Evolutionary conservation across 192 early-diverging fungal species (phyloP).

Genomic region (Helicostylum pulchrum): DNA sequence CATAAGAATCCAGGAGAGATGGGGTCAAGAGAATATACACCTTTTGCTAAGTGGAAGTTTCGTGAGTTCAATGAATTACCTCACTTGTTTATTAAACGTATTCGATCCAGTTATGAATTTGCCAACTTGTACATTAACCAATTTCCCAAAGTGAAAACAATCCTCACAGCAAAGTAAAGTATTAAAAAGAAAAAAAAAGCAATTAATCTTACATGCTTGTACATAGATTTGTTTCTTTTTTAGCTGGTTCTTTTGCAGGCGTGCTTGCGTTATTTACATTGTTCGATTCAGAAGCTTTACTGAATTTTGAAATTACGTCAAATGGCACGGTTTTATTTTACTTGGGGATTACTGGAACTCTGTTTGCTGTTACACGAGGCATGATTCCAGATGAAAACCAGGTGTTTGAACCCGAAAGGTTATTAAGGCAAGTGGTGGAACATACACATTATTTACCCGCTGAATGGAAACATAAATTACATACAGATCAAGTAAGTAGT

Average conservation of each 20-base stretch:
- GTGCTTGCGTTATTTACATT: conserved; percentile 79
- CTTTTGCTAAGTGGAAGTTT: conserved; percentile 88
- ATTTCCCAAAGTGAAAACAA: conserved; percentile 82
- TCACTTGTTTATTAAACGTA: conserved; percentile 77
- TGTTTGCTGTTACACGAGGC: conserved; percentile 75
- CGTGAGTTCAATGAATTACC: conserved; percentile 98
- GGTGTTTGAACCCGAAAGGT: conserved; percentile 76
- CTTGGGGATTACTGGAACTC: conserved; percentile 81
- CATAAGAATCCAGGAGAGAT: conserved; percentile 80
- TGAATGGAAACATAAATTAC: conserved; percentile 78
- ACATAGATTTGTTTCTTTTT: conserved; percentile 79
- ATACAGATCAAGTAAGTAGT: conserved; percentile 69
- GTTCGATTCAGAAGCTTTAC: conserved; percentile 81
- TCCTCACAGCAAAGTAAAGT: conserved; percentile 65
- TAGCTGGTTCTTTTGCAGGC: conserved; percentile 85
- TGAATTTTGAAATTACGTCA: conserved; percentile 90
- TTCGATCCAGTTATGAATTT: conserved; percentile 67
- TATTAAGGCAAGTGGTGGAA: conserved; percentile 75
- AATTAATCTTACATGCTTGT: background rate
- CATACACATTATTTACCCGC: conserved; percentile 89
- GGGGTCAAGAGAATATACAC: conserved; percentile 78
- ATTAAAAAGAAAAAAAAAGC: background rate
- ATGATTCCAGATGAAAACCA: conserved; percentile 81
- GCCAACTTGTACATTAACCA: conserved; percentile 86
- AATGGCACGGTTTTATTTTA: conserved; percentile 91